A percentile compares a stretch with the other conserved stretches of the same genome.
Evolutionary conservation across 169 alveolate species (phyloP).

Genomic region (Babesia bigemina): DNA sequence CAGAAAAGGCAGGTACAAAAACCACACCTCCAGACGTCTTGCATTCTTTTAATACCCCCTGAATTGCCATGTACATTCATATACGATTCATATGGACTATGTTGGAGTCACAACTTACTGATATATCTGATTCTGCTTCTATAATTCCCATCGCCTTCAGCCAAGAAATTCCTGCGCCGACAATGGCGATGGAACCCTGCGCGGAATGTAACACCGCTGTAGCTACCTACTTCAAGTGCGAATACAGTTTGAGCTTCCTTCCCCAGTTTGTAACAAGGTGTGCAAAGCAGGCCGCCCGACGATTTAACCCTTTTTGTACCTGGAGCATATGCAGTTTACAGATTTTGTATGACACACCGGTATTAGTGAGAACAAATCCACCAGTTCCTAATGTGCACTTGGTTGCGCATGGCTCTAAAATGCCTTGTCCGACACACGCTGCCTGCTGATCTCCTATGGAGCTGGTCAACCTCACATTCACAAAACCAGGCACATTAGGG

Average conservation of each 20-base stretch:
- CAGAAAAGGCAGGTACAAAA: slow-evolving; percentile 93
- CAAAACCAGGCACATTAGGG: slow-evolving; percentile 59
- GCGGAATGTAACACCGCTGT: background rate
- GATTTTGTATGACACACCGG: slow-evolving; percentile 44
- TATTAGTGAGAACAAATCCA: slow-evolving; percentile 87
- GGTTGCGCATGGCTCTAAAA: slow-evolving; percentile 81
- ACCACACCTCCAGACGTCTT: slow-evolving; percentile 87
- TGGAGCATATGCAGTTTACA: background rate
- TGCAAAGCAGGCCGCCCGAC: slow-evolving; percentile 87
- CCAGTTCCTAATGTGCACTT: slow-evolving; percentile 95
- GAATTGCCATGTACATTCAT: background rate
- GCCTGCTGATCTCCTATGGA: slow-evolving; percentile 91
- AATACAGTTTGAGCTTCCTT: slow-evolving; percentile 74
- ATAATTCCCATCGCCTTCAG: slow-evolving; percentile 77
- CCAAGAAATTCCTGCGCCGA: slow-evolving; percentile 92
- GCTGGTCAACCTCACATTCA: slow-evolving; percentile 86
- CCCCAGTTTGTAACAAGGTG: slow-evolving; percentile 87
- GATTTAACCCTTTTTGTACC: slow-evolving; percentile 83
- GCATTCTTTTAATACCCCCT: slow-evolving; percentile 68
- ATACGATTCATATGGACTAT: background rate
- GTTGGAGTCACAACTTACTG: slow-evolving; percentile 35
- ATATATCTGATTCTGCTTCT: slow-evolving; percentile 72
- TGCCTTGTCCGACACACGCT: slow-evolving; percentile 90
- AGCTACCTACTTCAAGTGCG: slow-evolving; percentile 82
- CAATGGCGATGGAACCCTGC: slow-evolving; percentile 92